Conservation (phyloP, 192 early-diverging fungal species). For the Backusella tarrabulga region DNA sequence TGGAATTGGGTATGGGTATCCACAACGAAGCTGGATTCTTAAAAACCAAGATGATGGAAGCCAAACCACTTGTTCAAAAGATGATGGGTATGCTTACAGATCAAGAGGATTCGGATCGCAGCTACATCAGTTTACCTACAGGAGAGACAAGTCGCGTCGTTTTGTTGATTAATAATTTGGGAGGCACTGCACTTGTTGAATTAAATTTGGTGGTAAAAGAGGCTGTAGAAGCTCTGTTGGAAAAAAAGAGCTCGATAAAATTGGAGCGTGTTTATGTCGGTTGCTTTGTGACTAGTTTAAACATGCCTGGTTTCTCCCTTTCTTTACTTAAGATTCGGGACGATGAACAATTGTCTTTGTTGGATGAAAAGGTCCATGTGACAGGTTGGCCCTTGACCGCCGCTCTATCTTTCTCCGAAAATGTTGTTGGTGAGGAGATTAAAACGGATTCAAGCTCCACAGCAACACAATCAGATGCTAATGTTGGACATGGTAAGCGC, state of each 20-base stretch:
- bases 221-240: conserved; percentile 50
- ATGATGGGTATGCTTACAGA: conserved; percentile 58
- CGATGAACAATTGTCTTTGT: conserved; percentile 32
- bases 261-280: conserved; percentile 63
- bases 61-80: conserved; percentile 45
- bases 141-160: conserved; percentile 41
- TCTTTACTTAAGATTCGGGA: conserved; percentile 64
- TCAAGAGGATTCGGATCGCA: conserved; percentile 38
- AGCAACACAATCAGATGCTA: not conserved
- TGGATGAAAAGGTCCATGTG: conserved; percentile 59
- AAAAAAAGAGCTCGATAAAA: conserved; percentile 26
- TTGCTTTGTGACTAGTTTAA: conserved; percentile 76
- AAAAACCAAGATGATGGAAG: conserved; percentile 48
- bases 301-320: conserved; percentile 79
- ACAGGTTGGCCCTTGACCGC: conserved; percentile 54
- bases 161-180: conserved; percentile 86
- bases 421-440: not conserved
- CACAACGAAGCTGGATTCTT: conserved; percentile 81
- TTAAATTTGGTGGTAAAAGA: conserved; percentile 68
- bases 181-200: conserved; percentile 71
- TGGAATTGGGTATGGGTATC: conserved; percentile 82
- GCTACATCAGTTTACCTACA: conserved; percentile 29
- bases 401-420: not conserved
- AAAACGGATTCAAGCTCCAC: not conserved
- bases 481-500: not conserved